phyloP scores from a whole-genome alignment of 2,329 filamentous ascomycete species.

The Plectosphaerella sp. region DNA sequence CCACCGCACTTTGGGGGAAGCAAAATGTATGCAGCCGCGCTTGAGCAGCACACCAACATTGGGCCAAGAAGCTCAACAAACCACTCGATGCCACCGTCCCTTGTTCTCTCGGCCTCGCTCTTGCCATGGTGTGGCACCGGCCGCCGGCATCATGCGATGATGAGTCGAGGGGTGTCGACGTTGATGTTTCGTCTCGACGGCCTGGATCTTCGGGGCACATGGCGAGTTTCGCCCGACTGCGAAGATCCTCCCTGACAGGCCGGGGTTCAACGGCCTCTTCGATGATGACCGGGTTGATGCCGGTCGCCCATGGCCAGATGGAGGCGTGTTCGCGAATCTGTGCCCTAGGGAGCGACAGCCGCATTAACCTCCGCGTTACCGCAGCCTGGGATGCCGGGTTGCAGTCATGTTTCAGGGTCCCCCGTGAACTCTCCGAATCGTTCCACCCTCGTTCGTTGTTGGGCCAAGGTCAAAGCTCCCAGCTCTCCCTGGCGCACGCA shows the following conservation, averaged over 20 bases:
- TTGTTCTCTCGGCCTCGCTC: background rate
- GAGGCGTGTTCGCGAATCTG: background rate
- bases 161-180: background rate
- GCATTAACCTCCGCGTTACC: background rate
- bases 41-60: no score
- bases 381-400: background rate
- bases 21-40: no score
- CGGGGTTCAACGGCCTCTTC: no score
- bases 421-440: slow-evolving; percentile 5
- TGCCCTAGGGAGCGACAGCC: background rate
- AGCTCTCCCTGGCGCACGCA: background rate
- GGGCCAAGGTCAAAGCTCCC: slow-evolving; percentile 1
- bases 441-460: slow-evolving; percentile 7
- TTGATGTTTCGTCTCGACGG: slow-evolving; percentile 1
- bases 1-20: no score
- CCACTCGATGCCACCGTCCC: background rate
- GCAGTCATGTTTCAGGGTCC: slow-evolving; percentile 9
- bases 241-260: background rate
- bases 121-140: no score
- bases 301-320: background rate
- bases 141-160: background rate
- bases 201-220: background rate
- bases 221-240: background rate
- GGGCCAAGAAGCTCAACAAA: no score
- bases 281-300: background rate